Evolutionary conservation across 1,284 basidiomycete species (phyloP), one percentile per base, ranked within the genome.

Genomic region (Puccinia triticina): DNA sequence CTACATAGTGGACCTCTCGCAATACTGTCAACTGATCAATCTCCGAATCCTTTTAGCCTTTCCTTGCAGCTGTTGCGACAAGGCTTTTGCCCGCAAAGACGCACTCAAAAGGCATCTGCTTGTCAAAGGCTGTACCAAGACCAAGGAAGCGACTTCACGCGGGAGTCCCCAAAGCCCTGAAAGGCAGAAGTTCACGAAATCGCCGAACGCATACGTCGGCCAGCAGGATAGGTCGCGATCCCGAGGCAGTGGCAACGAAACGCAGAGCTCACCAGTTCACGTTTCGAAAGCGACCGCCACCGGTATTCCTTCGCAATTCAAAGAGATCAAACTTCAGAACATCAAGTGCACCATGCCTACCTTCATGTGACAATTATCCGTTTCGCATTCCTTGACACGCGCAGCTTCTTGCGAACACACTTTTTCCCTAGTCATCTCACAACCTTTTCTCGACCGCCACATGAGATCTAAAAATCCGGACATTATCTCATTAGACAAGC

Each of bases 31-130:
- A 77, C 26, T 29, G 4, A 14, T 43, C 14, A 14, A 14, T 43
- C 14, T 10, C 26, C 16, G 1, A 8, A 34, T 26, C 29, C 14
- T 43, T 37, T 5, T 50, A 77, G 75, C 75, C 34, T 77, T 61
- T 48, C 75, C 75, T 18, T 77, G 75, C 40, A 59, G 37, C 34
- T 61, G 57, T 34, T 77, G 75, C 32, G 75, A 77, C 11, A 77
- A 61, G 34, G 55, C 75, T 23, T 77, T 77, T 77, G 50, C 75
- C 14, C 75, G 75, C 55, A 77, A 76, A 48, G 75, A 77, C 57
- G 75, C 75, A 2, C 40, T 77, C 16, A 77, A 77, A 64, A 77
- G 75, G 21, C 75, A 77, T 37, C 34, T 77, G 1, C 57, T 64
- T 2, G 75, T 77, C 10, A 61, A 66, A 61, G 32, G 75, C 26